These are phyloP conservation scores for Handroanthus guayacan DNA, from an alignment of 257 asterid species.

Conservation along the genomic window DNA sequence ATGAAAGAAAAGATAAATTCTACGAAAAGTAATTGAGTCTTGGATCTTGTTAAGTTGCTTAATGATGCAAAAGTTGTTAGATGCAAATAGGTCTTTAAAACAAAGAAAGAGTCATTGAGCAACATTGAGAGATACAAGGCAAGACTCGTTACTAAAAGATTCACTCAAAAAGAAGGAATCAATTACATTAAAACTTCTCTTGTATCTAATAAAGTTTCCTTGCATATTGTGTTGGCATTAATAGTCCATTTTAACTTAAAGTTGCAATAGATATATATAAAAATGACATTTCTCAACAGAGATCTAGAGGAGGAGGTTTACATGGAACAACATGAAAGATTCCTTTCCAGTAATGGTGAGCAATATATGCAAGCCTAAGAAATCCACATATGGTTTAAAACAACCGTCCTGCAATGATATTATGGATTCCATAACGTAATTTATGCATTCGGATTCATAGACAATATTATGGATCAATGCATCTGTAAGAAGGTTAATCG, in stretches of 20 bases:
- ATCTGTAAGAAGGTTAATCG: not conserved
- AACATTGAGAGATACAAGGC: not conserved
- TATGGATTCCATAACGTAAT: not conserved
- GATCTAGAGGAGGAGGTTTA: not conserved
- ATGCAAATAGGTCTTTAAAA: no score
- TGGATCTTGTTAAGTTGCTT: not conserved
- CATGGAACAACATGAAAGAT: not conserved
- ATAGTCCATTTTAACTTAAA: no score
- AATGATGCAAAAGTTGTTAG: not conserved
- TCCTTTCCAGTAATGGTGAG: not conserved
- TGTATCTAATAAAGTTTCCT: no score
- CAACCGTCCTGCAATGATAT: not conserved
- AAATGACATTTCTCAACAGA: not conserved
- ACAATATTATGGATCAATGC: not conserved
- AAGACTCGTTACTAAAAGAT: no score
- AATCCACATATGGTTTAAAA: not conserved
- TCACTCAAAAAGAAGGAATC: no score
- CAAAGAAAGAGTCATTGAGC: not conserved
- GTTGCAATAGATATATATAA: not conserved
- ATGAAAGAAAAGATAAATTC: conserved; percentile 10
- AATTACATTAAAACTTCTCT: no score
- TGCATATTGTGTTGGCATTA: no score
- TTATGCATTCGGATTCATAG: no score
- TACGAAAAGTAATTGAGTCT: not conserved
- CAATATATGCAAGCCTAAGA: not conserved